phyloP scores from a whole-genome alignment of 192 early-diverging fungal species.

The Phlyctochytrium planicorne region DNA sequence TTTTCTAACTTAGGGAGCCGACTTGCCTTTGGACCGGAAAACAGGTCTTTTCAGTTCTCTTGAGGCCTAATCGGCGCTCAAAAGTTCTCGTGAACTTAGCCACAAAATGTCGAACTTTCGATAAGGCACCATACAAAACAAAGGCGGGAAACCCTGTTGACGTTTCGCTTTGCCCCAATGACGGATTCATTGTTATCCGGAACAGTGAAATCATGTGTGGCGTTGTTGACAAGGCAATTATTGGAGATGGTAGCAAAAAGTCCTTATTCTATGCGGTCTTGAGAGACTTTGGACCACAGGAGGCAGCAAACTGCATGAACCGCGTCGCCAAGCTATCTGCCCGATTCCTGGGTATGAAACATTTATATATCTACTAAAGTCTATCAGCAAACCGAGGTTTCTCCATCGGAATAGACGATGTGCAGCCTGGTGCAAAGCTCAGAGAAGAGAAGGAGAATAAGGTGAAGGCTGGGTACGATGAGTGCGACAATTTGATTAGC shows the following conservation, averaged over 20 bases:
- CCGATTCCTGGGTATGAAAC: conserved; percentile 72
- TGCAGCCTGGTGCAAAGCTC: conserved; percentile 81
- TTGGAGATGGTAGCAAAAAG: conserved; percentile 96
- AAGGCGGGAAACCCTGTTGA: conserved; percentile 29
- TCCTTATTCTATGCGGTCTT: conserved; percentile 92
- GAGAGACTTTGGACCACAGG: conserved; percentile 84
- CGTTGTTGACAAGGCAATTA: conserved; percentile 88
- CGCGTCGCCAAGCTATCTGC: conserved; percentile 88
- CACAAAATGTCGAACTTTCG: conserved; percentile 70
- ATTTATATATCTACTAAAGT: conserved; percentile 3
- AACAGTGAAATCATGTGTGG: conserved; percentile 97
- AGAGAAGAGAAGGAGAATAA: conserved; percentile 73
- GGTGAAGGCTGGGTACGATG: conserved; percentile 76
- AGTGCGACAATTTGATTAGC: conserved; percentile 82
- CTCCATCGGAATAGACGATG: conserved; percentile 98
- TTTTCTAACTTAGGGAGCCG: conserved; percentile 48
- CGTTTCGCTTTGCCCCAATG: conserved; percentile 72
- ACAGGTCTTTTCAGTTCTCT: conserved; percentile 86
- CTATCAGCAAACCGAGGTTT: conserved; percentile 82
- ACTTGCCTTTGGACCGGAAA: conserved; percentile 93
- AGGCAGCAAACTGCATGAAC: conserved; percentile 93
- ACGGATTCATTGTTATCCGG: conserved; percentile 86
- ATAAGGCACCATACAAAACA: conserved; percentile 31
- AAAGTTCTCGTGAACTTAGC: conserved; percentile 82
- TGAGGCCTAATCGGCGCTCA: conserved; percentile 76